Base-by-base conservation (phyloP, 2,329 filamentous ascomycete species). In the Talaromyces sp. region DNA sequence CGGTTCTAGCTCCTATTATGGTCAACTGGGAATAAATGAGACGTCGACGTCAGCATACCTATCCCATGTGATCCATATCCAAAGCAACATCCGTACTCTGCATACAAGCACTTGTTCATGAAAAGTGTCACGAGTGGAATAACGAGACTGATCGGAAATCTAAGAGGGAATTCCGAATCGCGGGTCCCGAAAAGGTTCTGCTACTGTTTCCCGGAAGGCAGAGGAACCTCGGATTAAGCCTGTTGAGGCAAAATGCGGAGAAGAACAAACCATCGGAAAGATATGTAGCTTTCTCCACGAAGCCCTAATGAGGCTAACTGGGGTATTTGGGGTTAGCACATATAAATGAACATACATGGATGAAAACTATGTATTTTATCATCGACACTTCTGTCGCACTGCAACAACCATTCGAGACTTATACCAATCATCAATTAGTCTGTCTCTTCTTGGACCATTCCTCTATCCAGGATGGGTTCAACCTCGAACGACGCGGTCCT, bases 401-500 rank as follows among this genome's bases (percentile, higher is more conserved):
- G 15, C 15, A 37, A 37, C 11, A 15, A 41, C 17, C 39, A 41
- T 6, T 41, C 1, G n/a, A 41, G 39, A 41, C 39, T 41, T 5
- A 41, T 41, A 41, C 17, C 39, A 41, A 41, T 41, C 39, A 3
- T 41, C 13, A 41, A 41, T 7, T 41, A 15, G 39, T n/a, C 39
- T 41, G 39, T 41, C 13, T 41, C 39, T 41, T 41, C 39, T 41
- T 41, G 39, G 13, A 41, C 13, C 3, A 7, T 41, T 41, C 15
- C 39, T 41, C 39, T 41, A 41, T n/a, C 39, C 39, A n/a, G 17
- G 15, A 41, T 41, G 39, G 39, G 13, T 41, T 41, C 39, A 5
- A 5, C 17, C 17, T 41, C 39, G 15, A 41, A 41, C 7, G 61
- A 57, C 31, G 33, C 19, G 6, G 33, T 70, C 13, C 69, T 49